phyloP scores from a whole-genome alignment of 2,329 filamentous ascomycete species.

The Colletotrichum sp. region DNA sequence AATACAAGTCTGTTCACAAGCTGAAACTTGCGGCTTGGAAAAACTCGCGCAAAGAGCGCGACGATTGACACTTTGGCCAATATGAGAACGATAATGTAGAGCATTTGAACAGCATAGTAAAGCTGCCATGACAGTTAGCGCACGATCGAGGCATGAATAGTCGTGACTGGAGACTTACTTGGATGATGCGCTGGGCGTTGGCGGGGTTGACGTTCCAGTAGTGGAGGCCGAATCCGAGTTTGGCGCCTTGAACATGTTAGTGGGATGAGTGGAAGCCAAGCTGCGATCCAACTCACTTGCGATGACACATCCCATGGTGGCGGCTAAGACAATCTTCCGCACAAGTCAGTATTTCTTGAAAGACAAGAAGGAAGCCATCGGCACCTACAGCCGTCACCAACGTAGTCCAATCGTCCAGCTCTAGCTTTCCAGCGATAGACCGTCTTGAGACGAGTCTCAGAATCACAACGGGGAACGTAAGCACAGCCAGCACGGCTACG shows the following conservation, averaged over 20 bases:
- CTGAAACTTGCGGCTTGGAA: slow-evolving; percentile 19
- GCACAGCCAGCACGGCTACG: neutral
- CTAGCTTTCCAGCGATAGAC: neutral
- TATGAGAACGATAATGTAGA: slow-evolving; percentile 26
- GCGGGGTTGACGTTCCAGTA: slow-evolving; percentile 26
- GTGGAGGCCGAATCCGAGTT: slow-evolving; percentile 24
- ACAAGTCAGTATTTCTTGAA: neutral
- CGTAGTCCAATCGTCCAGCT: slow-evolving; percentile 15
- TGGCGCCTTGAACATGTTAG: neutral
- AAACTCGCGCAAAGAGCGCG: slow-evolving; percentile 26
- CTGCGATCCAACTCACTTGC: neutral
- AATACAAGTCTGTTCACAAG: slow-evolving; percentile 12
- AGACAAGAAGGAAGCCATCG: neutral
- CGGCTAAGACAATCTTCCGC: neutral
- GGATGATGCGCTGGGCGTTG: neutral
- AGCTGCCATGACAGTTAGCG: neutral
- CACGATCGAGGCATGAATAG: neutral
- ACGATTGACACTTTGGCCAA: slow-evolving; percentile 28
- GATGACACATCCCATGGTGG: neutral
- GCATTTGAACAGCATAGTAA: slow-evolving; percentile 24
- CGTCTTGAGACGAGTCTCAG: neutral
- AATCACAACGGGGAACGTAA: neutral
- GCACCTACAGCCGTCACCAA: neutral
- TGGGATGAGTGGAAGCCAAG: accelerated
- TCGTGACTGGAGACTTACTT: neutral